Evolutionary conservation across 768 basidiomycete genomes (phyloP), one percentile per base, ranked within the genome.

Genomic region (Leccinum sublutescens): DNA sequence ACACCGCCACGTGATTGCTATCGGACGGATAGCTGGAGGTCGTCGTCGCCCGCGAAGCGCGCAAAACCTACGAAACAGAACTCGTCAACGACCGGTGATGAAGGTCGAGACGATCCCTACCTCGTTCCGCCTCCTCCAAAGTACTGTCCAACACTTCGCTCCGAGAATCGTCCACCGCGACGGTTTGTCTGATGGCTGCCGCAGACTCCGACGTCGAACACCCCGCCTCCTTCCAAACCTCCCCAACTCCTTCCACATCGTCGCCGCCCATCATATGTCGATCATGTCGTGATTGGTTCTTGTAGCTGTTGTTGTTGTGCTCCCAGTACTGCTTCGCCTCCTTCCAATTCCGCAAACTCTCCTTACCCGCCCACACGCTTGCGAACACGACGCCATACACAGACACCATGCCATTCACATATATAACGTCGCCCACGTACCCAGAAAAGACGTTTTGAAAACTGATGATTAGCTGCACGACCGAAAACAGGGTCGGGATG

Each of bases 401-500:
- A 3, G 55, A 38, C 11, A 57, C 4, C 60, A 55, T 63, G 7
- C 14, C 17, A 43, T 62, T 63, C 48, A 52, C 60, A 8, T 14
- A 21, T 5, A 48, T 25, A 0, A 62, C 12, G 5, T 62, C 52
- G n/a, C 50, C 34, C 3, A 52, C 52, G 6, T 14, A 21, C 29
- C 3, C 14, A 50, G 7, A 6, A n/a, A 33, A 15, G 11, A 52
- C 40, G 43, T 57, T 23, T 2, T 14, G 14, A 14, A 52, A 58
- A 25, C 14, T 17, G 43, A 57, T 10, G 15, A 52, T 7, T 8
- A 52, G 29, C 4, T 47, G 57, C 23, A n/a, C 55, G 14, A 64
- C 55, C 6, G 64, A 64, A 23, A 65, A 55, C 21, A 55, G 12
- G 12, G 59, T 53, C 1, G 71, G 72, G 23, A 72, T 34, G 19